Evolutionary conservation across 2,329 filamentous ascomycete species (phyloP).

Genomic region (Monosporascus sp.): DNA sequence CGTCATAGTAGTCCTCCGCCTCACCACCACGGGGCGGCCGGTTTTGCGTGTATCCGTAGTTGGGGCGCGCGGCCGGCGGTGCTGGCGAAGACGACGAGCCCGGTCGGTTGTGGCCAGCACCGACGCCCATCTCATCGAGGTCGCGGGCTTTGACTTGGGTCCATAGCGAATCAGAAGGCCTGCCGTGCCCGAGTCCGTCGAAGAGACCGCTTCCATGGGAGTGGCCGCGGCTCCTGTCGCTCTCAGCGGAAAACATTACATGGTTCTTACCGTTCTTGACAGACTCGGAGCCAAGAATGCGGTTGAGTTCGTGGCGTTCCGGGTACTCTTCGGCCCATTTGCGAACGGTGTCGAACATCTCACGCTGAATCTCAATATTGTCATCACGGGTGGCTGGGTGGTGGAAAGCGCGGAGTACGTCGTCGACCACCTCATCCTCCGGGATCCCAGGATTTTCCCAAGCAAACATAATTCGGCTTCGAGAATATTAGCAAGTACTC

Average conservation of each 20-base stretch:
- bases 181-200: slow-evolving; percentile 46
- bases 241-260: slow-evolving; percentile 33
- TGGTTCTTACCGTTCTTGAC: slow-evolving; percentile 84
- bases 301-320: slow-evolving; percentile 64
- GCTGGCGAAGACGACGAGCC: slow-evolving; percentile 20
- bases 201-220: slow-evolving; percentile 36
- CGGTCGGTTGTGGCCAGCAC: slow-evolving; percentile 38
- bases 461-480: slow-evolving; percentile 74
- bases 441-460: slow-evolving; percentile 86
- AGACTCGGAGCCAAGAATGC: slow-evolving; percentile 74
- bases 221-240: slow-evolving; percentile 34
- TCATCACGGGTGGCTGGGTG: slow-evolving; percentile 80
- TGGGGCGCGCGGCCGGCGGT: slow-evolving; percentile 23
- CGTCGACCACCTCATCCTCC: slow-evolving; percentile 76
- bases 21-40: slow-evolving; percentile 14
- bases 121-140: slow-evolving; percentile 48
- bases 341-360: slow-evolving; percentile 85
- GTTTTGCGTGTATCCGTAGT: slow-evolving; percentile 39
- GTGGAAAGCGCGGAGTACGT: slow-evolving; percentile 80
- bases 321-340: slow-evolving; percentile 71
- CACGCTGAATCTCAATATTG: slow-evolving; percentile 70
- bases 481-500: slow-evolving; percentile 14
- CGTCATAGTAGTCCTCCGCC: slow-evolving; percentile 9
- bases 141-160: slow-evolving; percentile 57
- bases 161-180: slow-evolving; percentile 56